Base-by-base conservation (phyloP, 495 filamentous ascomycete species). In the Aspergillus homomorphus region DNA sequence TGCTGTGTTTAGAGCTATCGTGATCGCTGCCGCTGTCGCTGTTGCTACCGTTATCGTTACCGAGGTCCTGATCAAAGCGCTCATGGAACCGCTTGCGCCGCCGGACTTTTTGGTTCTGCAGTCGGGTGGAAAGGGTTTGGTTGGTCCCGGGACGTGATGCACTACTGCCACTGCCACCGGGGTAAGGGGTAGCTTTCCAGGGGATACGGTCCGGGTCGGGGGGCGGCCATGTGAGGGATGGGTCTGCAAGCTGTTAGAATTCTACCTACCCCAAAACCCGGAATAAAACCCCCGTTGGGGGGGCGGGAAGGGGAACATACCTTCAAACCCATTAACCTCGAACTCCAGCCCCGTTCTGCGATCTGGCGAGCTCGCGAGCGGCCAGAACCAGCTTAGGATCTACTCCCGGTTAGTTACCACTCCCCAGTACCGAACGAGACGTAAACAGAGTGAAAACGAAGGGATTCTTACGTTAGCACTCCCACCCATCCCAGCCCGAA, bases 281-380 rank as follows among this genome's bases (percentile, higher is more conserved):
- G n/a, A n/a, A n/a, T n/a, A n/a, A n/a, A n/a, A n/a, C n/a, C n/a
- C n/a, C n/a, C n/a, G n/a, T n/a, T n/a, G 12, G n/a, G 42, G 12
- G 20, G 49, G 30, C 0, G 12, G 30, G 45, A 38, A 18, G 16
- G 46, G 38, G 28, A 2, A 65, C 65, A 71, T 70, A 80, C 89
- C 87, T 72, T 98, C 95, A 68, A 96, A 92, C 0, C 82, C 92
- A 72, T 98, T 97, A 23, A 86, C 86, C 64, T 89, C 84, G 72
- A 87, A 97, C 23, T 79, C 73, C 69, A 90, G 80, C 4, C 88
- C 89, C 3, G 73, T 73, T 12, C 69, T 65, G 58, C 86, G 82
- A 74, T 68, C 75, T 15, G 76, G 77, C 18, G 83, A 84, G 12
- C 70, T 56, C 3, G 84, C 74, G 26, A 89, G 69, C 20, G 87